These are phyloP conservation scores for Epichloe uncinata DNA, from an alignment of 2,329 filamentous ascomycete genomes.

Conservation along the genomic window DNA sequence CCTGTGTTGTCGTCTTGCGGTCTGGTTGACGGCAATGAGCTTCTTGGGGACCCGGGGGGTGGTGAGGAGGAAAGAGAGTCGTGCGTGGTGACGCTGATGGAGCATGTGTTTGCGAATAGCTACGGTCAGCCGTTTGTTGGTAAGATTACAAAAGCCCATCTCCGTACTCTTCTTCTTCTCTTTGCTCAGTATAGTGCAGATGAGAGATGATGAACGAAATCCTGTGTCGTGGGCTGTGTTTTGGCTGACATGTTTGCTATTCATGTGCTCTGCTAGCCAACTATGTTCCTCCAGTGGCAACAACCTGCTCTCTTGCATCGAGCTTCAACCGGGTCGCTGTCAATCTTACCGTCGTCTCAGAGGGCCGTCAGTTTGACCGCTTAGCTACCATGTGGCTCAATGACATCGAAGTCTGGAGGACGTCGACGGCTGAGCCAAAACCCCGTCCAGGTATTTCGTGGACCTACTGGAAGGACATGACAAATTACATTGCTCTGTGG, in stretches of 20 bases:
- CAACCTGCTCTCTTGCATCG: slow-evolving; percentile 52
- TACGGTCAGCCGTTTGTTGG: slow-evolving; percentile 64
- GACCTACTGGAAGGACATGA: slow-evolving; percentile 71
- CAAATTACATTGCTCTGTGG: slow-evolving; percentile 56
- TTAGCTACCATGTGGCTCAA: slow-evolving; percentile 63
- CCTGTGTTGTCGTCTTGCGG: slow-evolving; percentile 44
- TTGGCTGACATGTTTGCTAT: background rate
- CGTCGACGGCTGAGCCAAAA: slow-evolving; percentile 70
- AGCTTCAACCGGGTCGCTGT: slow-evolving; percentile 62
- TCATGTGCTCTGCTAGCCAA: background rate
- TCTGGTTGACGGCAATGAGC: slow-evolving; percentile 7
- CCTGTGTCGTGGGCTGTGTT: background rate
- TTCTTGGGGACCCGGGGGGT: background rate
- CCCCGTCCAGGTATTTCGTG: slow-evolving; percentile 52
- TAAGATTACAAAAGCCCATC: slow-evolving; percentile 21
- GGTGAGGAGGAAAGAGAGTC: slow-evolving; percentile 6
- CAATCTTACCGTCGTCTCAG: slow-evolving; percentile 61
- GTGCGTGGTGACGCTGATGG: slow-evolving; percentile 50
- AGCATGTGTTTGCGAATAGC: slow-evolving; percentile 56
- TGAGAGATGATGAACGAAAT: background rate
- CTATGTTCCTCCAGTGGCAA: slow-evolving; percentile 30
- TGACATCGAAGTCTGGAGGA: slow-evolving; percentile 70
- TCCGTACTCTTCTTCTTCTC: background rate
- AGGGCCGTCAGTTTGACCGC: slow-evolving; percentile 63
- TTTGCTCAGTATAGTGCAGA: background rate